Base-by-base conservation (phyloP, 2,329 filamentous ascomycete species). In the Colletotrichum truncatum region DNA sequence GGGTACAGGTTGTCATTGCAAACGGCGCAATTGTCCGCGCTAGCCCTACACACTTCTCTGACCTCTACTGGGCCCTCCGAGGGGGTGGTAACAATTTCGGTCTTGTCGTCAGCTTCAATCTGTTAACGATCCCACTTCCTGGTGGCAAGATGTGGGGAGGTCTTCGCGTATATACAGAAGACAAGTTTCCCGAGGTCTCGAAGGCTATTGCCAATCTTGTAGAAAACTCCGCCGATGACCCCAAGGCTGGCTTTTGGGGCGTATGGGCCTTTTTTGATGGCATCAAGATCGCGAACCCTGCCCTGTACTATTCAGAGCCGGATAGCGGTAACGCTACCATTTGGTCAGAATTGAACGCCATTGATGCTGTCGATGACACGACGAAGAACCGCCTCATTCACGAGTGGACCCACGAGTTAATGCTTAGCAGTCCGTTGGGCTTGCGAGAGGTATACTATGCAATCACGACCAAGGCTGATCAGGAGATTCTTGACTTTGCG, bases 31-130 rank as follows among this genome's bases (percentile, higher is more conserved):
- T 83, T 16, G 69, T 84, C 1, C 78, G 74, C 2, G 84, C 82
- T 3, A 80, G 75, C 6, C 73, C 72, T 4, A 72, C 74, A 3
- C 68, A 81, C 18, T 78, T 87, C 60, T 62, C 77, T 0, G 85
- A 88, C 58, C 76, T 89, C 2, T 88, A 84, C 74, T 88, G 85
- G 84, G 87, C 85, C 2, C 77, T 88, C 1, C 77, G 80, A 36
- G 85, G 85, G 16, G 83, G 84, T 3, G 84, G 85, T 3, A 85
- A 84, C 32, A 88, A 82, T 48, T 89, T 85, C 67, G 87, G 82
- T n/a, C 77, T 89, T 4, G 84, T 89, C 4, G 77, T 81, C 9
- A 82, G 82, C 9, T 80, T 88, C 72, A 77, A 81, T 21, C 70
- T 84, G 12, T 72, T 73, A 11, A 78, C 79, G 0, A 75, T 78